phyloP scores from a whole-genome alignment of 2,329 filamentous ascomycete species.

The Dothidotthia symphoricarpi region DNA sequence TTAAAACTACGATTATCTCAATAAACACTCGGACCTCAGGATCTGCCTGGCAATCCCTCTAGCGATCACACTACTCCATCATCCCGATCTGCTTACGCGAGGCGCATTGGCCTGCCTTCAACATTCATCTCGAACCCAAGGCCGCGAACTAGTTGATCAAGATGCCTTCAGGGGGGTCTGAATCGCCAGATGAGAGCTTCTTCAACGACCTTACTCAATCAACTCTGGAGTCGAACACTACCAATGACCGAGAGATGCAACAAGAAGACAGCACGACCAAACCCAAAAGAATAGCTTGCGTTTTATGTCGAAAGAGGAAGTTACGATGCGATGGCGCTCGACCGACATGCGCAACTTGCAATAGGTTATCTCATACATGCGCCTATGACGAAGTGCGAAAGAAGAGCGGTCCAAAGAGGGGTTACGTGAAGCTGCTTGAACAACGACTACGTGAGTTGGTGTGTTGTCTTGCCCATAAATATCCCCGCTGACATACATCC shows the following conservation, averaged over 20 bases:
- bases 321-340: slow-evolving; percentile 82
- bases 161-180: slow-evolving; percentile 33
- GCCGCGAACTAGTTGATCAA: slow-evolving; percentile 6
- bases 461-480: slow-evolving; percentile 1
- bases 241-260: slow-evolving; percentile 44
- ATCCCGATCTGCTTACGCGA: slow-evolving; percentile 8
- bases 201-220: slow-evolving; percentile 58
- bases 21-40: not conserved
- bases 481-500: slow-evolving; percentile 12
- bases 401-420: slow-evolving; percentile 91
- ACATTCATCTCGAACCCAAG: slow-evolving; percentile 6
- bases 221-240: slow-evolving; percentile 37
- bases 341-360: slow-evolving; percentile 85
- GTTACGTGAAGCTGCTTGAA: slow-evolving; percentile 91
- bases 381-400: slow-evolving; percentile 89
- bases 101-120: slow-evolving; percentile 1
- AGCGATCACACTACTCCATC: not conserved
- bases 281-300: slow-evolving; percentile 87
- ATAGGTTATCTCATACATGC: slow-evolving; percentile 80
- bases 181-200: slow-evolving; percentile 48
- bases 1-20: too few relatives aligned
- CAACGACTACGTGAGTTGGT: slow-evolving; percentile 75
- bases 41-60: not conserved
- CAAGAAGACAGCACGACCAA: slow-evolving; percentile 46
- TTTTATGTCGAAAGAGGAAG: slow-evolving; percentile 90